phyloP scores from a whole-genome alignment of 208 protist genomes.

The Trichomonas vaginalis region DNA sequence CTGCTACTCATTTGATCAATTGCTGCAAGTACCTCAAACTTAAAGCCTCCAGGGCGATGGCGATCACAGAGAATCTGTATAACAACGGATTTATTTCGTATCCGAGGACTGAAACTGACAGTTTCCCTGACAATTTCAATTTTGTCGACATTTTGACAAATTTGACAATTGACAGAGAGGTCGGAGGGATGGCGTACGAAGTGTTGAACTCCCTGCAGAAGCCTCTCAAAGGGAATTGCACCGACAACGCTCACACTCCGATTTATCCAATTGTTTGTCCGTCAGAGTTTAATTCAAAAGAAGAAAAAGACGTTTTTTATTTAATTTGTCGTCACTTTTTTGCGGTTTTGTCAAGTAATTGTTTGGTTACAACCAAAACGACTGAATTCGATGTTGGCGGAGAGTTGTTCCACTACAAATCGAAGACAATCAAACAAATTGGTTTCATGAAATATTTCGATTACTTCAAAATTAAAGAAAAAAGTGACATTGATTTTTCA shows the following conservation, averaged over 20 bases:
- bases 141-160: not conserved
- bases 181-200: not conserved
- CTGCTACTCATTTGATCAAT: conserved; percentile 85
- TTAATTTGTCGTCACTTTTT: conserved; percentile 86
- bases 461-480: conserved; percentile 63
- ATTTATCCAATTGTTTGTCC: conserved; percentile 63
- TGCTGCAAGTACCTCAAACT: conserved; percentile 51
- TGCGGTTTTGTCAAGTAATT: conserved; percentile 68
- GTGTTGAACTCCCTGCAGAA: not conserved
- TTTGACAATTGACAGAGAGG: not conserved
- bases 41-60: conserved; percentile 74
- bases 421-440: conserved; percentile 33
- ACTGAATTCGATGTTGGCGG: conserved; percentile 39
- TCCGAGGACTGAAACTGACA: conserved; percentile 32
- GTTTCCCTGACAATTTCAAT: conserved; percentile 20
- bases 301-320: conserved; percentile 64
- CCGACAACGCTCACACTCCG: conserved; percentile 91
- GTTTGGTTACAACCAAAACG: conserved; percentile 36
- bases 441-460: conserved; percentile 76
- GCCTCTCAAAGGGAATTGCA: conserved; percentile 66
- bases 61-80: conserved; percentile 71
- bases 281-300: conserved; percentile 33
- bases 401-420: conserved; percentile 44
- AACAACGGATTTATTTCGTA: conserved; percentile 60
- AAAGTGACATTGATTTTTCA: conserved; percentile 65